Evolutionary conservation across 495 filamentous ascomycete species (phyloP).

Genomic region (Bathelium albidoporum): DNA sequence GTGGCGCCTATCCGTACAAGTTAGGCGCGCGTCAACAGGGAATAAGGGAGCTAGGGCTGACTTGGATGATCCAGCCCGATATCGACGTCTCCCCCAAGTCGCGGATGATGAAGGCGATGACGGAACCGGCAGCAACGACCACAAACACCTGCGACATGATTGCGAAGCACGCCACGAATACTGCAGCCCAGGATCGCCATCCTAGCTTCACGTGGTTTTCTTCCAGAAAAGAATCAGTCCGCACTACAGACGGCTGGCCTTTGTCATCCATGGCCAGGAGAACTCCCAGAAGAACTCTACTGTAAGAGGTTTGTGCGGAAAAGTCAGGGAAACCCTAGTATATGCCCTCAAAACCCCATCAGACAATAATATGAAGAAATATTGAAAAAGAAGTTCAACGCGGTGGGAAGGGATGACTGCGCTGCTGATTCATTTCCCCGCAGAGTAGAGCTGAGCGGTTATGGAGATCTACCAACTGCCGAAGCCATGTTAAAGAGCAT

Average conservation of each 20-base stretch:
- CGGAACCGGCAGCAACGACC: constrained; percentile 44
- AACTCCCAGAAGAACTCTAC: too few species aligned
- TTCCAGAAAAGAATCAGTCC: background rate
- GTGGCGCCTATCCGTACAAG: constrained; percentile 31
- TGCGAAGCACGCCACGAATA: constrained; percentile 26
- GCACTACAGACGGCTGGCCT: background rate
- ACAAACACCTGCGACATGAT: constrained; percentile 39
- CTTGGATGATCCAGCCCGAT: constrained; percentile 47
- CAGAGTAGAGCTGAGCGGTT: background rate
- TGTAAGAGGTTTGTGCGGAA: too few species aligned
- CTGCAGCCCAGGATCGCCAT: constrained; percentile 28
- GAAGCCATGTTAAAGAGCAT: background rate
- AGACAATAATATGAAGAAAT: background rate
- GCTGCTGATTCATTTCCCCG: background rate
- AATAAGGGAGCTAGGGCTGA: constrained; percentile 4
- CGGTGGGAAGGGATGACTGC: too few species aligned
- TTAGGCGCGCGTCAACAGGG: too few species aligned
- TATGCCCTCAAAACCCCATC: too few species aligned
- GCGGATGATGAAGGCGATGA: constrained; percentile 45
- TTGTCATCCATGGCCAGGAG: background rate
- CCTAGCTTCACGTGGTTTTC: constrained; percentile 21
- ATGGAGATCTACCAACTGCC: background rate
- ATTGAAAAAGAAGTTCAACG: background rate
- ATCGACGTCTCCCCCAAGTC: constrained; percentile 42
- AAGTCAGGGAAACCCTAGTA: too few species aligned